Evolutionary conservation across 2,329 filamentous ascomycete species (phyloP).

Genomic region (Penicillium crustosum): DNA sequence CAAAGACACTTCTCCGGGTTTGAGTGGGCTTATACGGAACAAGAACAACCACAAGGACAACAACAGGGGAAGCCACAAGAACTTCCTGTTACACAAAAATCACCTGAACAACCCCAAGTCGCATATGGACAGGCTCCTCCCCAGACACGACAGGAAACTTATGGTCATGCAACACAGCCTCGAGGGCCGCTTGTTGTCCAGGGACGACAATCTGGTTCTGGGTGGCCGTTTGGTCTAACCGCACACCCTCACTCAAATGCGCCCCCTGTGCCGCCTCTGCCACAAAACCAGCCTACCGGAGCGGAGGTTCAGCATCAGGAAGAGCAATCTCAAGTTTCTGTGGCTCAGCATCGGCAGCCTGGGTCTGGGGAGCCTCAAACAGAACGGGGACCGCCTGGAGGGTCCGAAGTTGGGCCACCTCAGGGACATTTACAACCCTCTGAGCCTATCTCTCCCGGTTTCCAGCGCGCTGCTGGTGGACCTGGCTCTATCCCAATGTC

Average conservation of each 20-base stretch:
- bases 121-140: neutral
- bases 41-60: neutral
- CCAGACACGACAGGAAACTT: neutral
- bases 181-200: conserved; percentile 4
- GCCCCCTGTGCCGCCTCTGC: neutral
- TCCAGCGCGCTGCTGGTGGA: conserved; percentile 62
- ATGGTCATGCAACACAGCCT: neutral
- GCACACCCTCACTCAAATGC: conserved; percentile 5
- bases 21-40: conserved; percentile 1
- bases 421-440: conserved; percentile 56
- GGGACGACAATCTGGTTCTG: conserved; percentile 6
- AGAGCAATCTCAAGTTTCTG: neutral
- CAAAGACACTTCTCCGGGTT: neutral
- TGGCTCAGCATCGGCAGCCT: neutral
- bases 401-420: neutral
- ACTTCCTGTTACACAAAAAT: neutral
- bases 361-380: neutral
- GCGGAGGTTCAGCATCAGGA: neutral
- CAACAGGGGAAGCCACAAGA: neutral
- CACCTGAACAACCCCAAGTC: neutral
- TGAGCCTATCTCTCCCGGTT: conserved; percentile 61
- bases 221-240: conserved; percentile 5
- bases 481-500: conserved; percentile 62
- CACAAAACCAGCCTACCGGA: neutral
- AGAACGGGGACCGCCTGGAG: neutral